Base-by-base conservation (phyloP, 345 rosid species). In the Citropsis articulata region DNA sequence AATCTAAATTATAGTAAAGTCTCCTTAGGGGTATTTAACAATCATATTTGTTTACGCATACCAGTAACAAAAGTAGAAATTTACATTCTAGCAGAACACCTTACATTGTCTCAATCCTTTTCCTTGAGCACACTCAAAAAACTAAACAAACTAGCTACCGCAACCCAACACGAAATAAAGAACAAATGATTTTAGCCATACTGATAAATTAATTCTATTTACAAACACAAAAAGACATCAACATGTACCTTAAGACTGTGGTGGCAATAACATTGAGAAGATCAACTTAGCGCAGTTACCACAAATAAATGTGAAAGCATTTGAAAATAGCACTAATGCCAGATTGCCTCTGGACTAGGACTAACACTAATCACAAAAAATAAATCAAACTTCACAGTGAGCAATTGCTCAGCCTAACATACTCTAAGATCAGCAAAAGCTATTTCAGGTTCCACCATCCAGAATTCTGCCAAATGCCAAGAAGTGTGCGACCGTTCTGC, bases 391-490 rank as follows among this genome's bases (percentile, higher is more conserved):
- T 38, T 45, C 60, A 19, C 45, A 4, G n/a, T 38, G 14, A 69
- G 64, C 62, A 42, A 25, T 42, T 9, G 45, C 4, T 9, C 5
- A 59, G 31, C 48, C 48, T 59, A 33, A 18, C 50, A 79, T 85
- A 95, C 99, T 93, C 90, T 74, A 61, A 95, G 81, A 87, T 95
- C 97, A 40, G 45, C 98, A 81, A 86, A 91, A 62, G 98, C 94
- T 66, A 95, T 80, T 86, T 95, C 97, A 84, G 98, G 98, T 87
- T 95, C 98, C 67, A 95, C 90, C 98, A 95, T 95, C 99, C 97
- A 93, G 82, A 95, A 95, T 56, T 93, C 99, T 21, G 99, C 98
- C 78, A 95, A 83, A 90, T 93, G 98, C 86, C 98, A 89, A 9
- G 99, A 92, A 31, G 98, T 93, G 81, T 92, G 96, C 10, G 97